phyloP scores from a whole-genome alignment of 2,329 filamentous ascomycete genomes.

The Exophiala xenobiotica region DNA sequence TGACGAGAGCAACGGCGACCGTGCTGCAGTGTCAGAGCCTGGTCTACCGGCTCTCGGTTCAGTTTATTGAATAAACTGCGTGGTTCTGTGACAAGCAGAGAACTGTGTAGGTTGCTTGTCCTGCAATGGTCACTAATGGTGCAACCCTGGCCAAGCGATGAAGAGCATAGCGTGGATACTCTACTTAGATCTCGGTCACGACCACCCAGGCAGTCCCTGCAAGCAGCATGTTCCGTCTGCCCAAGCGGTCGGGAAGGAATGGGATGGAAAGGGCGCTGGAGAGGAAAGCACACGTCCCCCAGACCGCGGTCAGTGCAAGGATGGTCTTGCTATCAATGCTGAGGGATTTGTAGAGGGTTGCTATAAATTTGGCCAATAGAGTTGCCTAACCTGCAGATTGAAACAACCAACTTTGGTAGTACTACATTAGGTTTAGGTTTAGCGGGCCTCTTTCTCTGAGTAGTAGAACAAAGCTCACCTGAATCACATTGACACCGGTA shows the following conservation, averaged over 20 bases:
- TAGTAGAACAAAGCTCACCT: constrained; percentile 38
- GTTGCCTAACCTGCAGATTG: not conserved
- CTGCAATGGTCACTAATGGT: not conserved
- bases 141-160: not conserved
- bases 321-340: constrained; percentile 47
- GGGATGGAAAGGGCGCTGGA: constrained; percentile 61
- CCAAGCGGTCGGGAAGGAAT: constrained; percentile 58
- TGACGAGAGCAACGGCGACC: not conserved
- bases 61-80: not conserved
- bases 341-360: constrained; percentile 67
- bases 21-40: not conserved
- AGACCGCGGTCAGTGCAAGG: constrained; percentile 75
- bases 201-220: constrained; percentile 53
- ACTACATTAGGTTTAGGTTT: constrained; percentile 35
- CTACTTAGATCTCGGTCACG: constrained; percentile 58
- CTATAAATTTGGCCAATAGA: constrained; percentile 47
- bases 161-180: not conserved
- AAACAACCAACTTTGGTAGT: constrained; percentile 60
- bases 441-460: not conserved
- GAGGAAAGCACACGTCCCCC: constrained; percentile 89
- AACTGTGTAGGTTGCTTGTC: not conserved
- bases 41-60: not conserved
- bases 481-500: constrained; percentile 92
- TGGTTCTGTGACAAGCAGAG: not conserved
- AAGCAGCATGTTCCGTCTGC: constrained; percentile 56